A percentile compares a stretch with the other conserved stretches of the same genome.
Evolutionary conservation across 1,284 basidiomycete species (phyloP).

Genomic region (Marasmius sp.): DNA sequence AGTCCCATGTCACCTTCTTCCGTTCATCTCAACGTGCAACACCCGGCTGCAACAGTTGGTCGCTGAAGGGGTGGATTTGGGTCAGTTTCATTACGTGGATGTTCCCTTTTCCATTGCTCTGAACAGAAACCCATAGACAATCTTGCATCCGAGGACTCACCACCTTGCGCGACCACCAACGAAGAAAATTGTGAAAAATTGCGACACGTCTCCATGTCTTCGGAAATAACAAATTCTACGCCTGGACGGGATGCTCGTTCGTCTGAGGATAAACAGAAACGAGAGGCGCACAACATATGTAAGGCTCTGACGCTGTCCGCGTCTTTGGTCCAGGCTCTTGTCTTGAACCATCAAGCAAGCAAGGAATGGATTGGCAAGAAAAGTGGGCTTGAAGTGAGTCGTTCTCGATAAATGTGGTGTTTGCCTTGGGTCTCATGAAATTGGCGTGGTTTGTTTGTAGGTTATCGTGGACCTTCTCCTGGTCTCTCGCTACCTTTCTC

Average conservation of each 20-base stretch:
- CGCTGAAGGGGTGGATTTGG: neutral
- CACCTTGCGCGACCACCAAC: neutral
- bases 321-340: conserved; percentile 78
- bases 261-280: neutral
- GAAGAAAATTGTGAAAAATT: neutral
- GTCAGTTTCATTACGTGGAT: neutral
- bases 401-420: neutral
- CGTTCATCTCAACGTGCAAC: neutral
- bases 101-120: neutral
- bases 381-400: conserved; percentile 69
- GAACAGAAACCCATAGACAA: neutral
- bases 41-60: neutral
- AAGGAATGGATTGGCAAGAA: conserved; percentile 72
- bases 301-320: neutral
- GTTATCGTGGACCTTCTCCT: conserved; percentile 67
- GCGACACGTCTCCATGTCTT: neutral
- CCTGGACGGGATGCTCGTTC: neutral
- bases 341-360: conserved; percentile 65
- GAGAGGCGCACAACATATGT: neutral
- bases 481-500: conserved; percentile 60
- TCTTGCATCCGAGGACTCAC: neutral
- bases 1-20: neutral
- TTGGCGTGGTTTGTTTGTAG: conserved; percentile 31
- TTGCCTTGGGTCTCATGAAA: conserved; percentile 2
- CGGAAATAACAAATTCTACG: neutral